Evolutionary conservation across 352 stramenopile species (phyloP).

Genomic region (Pythium sp.): DNA sequence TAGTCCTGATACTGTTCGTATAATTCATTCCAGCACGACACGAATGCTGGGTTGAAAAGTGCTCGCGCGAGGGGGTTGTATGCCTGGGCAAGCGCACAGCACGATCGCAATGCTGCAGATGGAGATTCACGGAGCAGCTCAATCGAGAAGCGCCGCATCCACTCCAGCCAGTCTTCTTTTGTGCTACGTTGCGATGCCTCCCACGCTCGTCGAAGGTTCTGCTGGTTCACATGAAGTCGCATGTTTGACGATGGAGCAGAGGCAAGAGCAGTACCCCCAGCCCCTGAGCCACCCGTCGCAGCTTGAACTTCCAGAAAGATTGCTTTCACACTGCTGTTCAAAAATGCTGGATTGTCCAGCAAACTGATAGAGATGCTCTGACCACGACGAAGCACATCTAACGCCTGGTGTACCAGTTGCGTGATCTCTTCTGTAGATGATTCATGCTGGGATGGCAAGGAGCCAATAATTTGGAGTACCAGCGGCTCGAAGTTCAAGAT

Average conservation of each 20-base stretch:
- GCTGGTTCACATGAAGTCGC: conserved; percentile 91
- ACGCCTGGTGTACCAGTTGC: conserved; percentile 42
- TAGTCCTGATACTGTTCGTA: conserved; percentile 92
- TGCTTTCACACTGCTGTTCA: conserved; percentile 37
- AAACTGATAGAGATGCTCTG: conserved; percentile 43
- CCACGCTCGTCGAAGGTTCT: conserved; percentile 92
- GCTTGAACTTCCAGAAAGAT: conserved; percentile 35
- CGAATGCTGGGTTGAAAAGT: conserved; percentile 98
- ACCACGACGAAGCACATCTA: conserved; percentile 54
- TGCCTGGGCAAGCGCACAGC: conserved; percentile 92
- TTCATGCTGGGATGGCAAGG: conserved; percentile 45
- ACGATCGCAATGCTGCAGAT: conserved; percentile 91
- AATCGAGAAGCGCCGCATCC: conserved; percentile 96
- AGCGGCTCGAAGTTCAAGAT: conserved; percentile 74
- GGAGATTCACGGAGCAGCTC: conserved; percentile 97
- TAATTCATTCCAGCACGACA: conserved; percentile 98
- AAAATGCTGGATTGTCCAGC: conserved; percentile 52
- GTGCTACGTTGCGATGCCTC: conserved; percentile 92
- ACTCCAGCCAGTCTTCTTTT: conserved; percentile 96
- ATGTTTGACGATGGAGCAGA: conserved; percentile 44
- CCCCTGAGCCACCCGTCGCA: conserved; percentile 21
- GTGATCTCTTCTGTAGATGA: conserved; percentile 42
- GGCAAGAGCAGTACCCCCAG: conserved; percentile 26
- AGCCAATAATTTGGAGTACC: conserved; percentile 58
- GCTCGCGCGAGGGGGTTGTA: conserved; percentile 96